Evolutionary conservation across 495 filamentous ascomycete species (phyloP).

Genomic region (Neurospora sp.): DNA sequence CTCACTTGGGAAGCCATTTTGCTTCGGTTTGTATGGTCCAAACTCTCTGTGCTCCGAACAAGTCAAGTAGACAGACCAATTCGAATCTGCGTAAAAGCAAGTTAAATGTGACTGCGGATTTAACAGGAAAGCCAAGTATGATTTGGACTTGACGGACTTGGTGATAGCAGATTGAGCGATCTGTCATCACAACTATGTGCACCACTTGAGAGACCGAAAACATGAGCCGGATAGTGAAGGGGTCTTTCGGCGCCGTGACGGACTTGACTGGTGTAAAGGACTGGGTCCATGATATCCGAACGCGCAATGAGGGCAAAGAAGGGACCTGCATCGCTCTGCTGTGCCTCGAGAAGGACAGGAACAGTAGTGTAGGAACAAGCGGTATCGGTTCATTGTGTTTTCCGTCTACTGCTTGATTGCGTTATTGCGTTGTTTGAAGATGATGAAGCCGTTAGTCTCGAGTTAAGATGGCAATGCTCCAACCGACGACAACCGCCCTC

Average conservation of each 20-base stretch:
- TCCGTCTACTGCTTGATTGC: not conserved
- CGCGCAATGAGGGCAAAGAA: not conserved
- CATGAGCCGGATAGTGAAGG: no score
- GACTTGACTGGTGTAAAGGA: no score
- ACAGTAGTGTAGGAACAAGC: not conserved
- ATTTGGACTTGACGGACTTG: not conserved
- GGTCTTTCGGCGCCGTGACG: no score
- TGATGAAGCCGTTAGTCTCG: not conserved
- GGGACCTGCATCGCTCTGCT: not conserved
- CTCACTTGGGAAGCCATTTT: not conserved
- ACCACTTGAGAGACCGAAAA: no score
- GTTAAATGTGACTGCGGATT: not conserved
- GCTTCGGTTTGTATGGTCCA: not conserved
- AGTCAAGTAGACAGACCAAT: not conserved
- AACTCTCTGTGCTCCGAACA: not conserved
- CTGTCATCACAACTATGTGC: no score
- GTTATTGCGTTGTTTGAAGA: no score
- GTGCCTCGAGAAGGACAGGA: not conserved
- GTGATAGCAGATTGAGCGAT: no score
- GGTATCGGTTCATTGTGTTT: not conserved
- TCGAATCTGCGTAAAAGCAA: not conserved
- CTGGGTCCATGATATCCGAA: no score
- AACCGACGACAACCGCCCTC: not conserved
- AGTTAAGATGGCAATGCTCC: not conserved
- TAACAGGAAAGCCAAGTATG: not conserved